Conservation (phyloP, 139 green algal species). For the Picochlorum sp. region DNA sequence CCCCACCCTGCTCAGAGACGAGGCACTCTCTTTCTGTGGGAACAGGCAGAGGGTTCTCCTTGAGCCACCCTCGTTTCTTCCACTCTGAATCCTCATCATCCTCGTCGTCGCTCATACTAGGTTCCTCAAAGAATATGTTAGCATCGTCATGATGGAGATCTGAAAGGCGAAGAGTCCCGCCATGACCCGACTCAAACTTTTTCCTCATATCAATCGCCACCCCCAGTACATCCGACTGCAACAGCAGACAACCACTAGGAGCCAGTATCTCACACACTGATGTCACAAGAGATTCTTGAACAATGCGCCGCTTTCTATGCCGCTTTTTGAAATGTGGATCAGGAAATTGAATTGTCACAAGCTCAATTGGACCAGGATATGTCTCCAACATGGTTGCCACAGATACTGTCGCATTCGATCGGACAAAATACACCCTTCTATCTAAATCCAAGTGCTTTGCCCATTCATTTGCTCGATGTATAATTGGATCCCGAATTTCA, state of each 20-base stretch:
- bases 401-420: constrained; percentile 73
- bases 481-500: constrained; percentile 64
- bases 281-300: constrained; percentile 60
- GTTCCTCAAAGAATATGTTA: constrained; percentile 3
- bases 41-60: constrained; percentile 55
- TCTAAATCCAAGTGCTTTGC: constrained; percentile 31
- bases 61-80: constrained; percentile 46
- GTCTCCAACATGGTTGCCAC: constrained; percentile 43
- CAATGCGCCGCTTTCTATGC: constrained; percentile 75
- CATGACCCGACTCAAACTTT: constrained; percentile 37
- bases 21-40: constrained; percentile 64
- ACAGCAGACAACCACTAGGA: constrained; percentile 44
- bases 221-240: constrained; percentile 69
- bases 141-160: neutral
- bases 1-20: constrained; percentile 8
- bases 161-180: constrained; percentile 17
- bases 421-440: constrained; percentile 48
- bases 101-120: neutral
- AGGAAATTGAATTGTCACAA: constrained; percentile 68
- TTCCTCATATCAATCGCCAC: constrained; percentile 45
- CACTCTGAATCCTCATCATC: constrained; percentile 12
- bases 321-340: constrained; percentile 85
- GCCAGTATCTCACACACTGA: constrained; percentile 19
- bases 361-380: constrained; percentile 59
- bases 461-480: constrained; percentile 71